Conservation (phyloP, 2,329 filamentous ascomycete species). For the Microcera coccophila region DNA sequence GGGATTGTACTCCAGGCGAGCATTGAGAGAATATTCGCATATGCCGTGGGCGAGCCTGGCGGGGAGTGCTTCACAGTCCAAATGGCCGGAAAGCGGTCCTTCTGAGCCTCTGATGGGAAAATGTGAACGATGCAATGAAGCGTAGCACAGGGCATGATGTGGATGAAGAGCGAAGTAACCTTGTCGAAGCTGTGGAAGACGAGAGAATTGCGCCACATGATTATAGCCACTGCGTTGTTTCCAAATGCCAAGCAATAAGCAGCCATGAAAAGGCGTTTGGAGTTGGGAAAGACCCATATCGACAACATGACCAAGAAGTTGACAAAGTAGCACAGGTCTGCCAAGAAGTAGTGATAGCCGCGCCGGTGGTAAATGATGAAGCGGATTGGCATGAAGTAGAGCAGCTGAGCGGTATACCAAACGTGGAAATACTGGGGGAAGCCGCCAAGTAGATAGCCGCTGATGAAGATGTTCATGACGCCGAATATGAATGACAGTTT, state of each 20-base stretch:
- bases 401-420: slow-evolving; percentile 84
- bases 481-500: slow-evolving; percentile 96
- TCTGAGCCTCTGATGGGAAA: slow-evolving; percentile 60
- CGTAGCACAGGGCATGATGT: slow-evolving; percentile 96
- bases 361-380: slow-evolving; percentile 86
- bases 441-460: slow-evolving; percentile 86
- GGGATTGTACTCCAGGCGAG: slow-evolving; percentile 90
- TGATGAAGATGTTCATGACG: slow-evolving; percentile 96
- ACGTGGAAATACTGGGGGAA: slow-evolving; percentile 81
- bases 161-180: slow-evolving; percentile 96
- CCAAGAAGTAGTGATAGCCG: slow-evolving; percentile 95
- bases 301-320: slow-evolving; percentile 79
- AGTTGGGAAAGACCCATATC: slow-evolving; percentile 86
- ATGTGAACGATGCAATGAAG: slow-evolving; percentile 91
- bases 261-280: slow-evolving; percentile 86
- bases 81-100: slow-evolving; percentile 74
- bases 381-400: slow-evolving; percentile 96
- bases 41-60: slow-evolving; percentile 73
- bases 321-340: slow-evolving; percentile 97
- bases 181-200: slow-evolving; percentile 99
- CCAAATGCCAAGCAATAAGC: slow-evolving; percentile 90
- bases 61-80: slow-evolving; percentile 69
- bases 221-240: slow-evolving; percentile 96
- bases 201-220: slow-evolving; percentile 98
- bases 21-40: slow-evolving; percentile 76